These are phyloP conservation scores for Fusarium hostae DNA, from an alignment of 2,329 filamentous ascomycete species.

Conservation along the genomic window DNA sequence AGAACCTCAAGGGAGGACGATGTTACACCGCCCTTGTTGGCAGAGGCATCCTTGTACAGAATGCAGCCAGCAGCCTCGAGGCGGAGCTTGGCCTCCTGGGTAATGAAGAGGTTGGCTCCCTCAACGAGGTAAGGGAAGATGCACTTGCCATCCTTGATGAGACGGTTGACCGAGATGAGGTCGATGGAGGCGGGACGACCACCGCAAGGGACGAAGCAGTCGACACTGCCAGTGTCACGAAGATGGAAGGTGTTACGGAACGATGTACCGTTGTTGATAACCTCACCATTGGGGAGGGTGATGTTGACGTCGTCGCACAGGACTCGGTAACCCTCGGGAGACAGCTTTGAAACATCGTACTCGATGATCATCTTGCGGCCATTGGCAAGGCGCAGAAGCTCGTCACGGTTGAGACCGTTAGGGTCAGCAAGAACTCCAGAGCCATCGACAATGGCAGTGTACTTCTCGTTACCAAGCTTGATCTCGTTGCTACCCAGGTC, in stretches of 20 bases:
- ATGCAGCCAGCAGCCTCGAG: conserved; percentile 96
- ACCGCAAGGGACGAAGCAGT: conserved; percentile 95
- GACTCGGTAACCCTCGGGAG: conserved; percentile 87
- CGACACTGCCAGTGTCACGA: conserved; percentile 78
- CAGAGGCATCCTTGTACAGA: conserved; percentile 96
- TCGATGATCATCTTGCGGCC: conserved; percentile 88
- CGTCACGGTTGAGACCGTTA: conserved; percentile 84
- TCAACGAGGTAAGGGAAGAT: conserved; percentile 95
- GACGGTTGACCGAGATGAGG: conserved; percentile 83
- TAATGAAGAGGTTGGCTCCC: conserved; percentile 98
- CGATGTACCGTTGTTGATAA: conserved; percentile 87
- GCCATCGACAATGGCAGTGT: conserved; percentile 94
- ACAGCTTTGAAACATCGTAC: conserved; percentile 87
- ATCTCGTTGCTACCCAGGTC: conserved; percentile 99
- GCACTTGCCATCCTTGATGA: conserved; percentile 90
- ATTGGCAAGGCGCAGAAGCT: conserved; percentile 86
- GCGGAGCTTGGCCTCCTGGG: conserved; percentile 95
- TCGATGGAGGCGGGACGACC: conserved; percentile 97
- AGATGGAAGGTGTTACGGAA: conserved; percentile 99
- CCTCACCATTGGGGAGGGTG: conserved; percentile 86
- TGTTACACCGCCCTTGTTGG: conserved; percentile 98
- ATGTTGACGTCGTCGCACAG: conserved; percentile 91
- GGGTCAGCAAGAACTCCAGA: conserved; percentile 95
- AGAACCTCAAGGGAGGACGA: conserved; percentile 97
- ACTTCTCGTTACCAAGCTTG: conserved; percentile 93